Percentiles rank a stretch among this genome's conserved stretches.
Evolutionary conservation across 2,329 filamentous ascomycete genomes (phyloP).

Genomic region (Berkeleyomyces rouxiae): DNA sequence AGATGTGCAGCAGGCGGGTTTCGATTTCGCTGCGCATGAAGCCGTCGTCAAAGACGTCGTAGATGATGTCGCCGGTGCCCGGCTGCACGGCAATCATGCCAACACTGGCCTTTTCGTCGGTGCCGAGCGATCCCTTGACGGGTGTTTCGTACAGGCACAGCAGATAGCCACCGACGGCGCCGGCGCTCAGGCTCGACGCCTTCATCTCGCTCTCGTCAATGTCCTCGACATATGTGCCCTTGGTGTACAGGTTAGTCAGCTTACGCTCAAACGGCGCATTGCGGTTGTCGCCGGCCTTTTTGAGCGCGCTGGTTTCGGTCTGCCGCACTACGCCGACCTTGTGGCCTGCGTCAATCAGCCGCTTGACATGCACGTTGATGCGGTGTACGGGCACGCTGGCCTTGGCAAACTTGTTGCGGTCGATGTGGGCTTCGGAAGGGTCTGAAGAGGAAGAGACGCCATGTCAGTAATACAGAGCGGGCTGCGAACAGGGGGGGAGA

Average conservation of each 20-base stretch:
- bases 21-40: constrained; percentile 97
- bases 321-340: constrained; percentile 94
- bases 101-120: constrained; percentile 84
- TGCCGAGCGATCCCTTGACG: constrained; percentile 57
- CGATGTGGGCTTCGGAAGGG: constrained; percentile 77
- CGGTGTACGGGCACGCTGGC: constrained; percentile 90
- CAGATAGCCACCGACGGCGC: constrained; percentile 63
- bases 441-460: constrained; percentile 28
- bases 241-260: constrained; percentile 92
- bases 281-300: constrained; percentile 86
- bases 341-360: constrained; percentile 78
- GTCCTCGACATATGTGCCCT: constrained; percentile 94
- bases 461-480: constrained; percentile 11
- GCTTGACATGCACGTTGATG: constrained; percentile 82
- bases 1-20: constrained; percentile 85
- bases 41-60: constrained; percentile 89
- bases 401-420: constrained; percentile 60
- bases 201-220: constrained; percentile 41
- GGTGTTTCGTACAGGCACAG: constrained; percentile 80
- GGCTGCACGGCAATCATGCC: constrained; percentile 90
- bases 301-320: constrained; percentile 85
- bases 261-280: constrained; percentile 85
- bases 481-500: neutral
- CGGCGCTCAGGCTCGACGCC: constrained; percentile 35
- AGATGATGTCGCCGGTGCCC: constrained; percentile 86